phyloP scores from a whole-genome alignment of 768 basidiomycete species.

The Coprinopsis marcescibilis region DNA sequence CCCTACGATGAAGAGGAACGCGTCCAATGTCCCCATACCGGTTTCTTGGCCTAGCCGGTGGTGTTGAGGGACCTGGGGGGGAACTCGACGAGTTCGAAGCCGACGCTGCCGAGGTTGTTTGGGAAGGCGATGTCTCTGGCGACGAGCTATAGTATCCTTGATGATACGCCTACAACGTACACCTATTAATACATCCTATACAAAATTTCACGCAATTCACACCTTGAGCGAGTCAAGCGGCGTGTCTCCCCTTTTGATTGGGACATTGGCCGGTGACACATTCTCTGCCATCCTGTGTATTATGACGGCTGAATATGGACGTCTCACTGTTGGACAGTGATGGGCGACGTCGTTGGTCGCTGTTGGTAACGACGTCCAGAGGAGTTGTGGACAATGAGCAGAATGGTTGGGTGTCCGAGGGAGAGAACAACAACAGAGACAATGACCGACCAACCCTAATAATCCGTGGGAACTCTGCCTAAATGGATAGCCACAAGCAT shows the following conservation, averaged over 20 bases:
- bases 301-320: too few relatives aligned
- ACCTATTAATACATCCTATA: not conserved
- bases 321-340: too few relatives aligned
- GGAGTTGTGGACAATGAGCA: too few relatives aligned
- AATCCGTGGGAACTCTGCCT: too few relatives aligned
- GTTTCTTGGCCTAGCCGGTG: conserved; percentile 33
- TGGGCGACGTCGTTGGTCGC: too few relatives aligned
- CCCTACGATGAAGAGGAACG: conserved; percentile 71
- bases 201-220: not conserved
- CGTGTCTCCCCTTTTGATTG: conserved; percentile 3
- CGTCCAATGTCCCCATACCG: conserved; percentile 62
- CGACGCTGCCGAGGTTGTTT: conserved; percentile 2
- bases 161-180: not conserved
- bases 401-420: too few relatives aligned
- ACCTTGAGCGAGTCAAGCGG: conserved; percentile 1
- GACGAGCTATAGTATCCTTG: not conserved
- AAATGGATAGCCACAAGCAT: too few relatives aligned
- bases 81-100: conserved; percentile 33
- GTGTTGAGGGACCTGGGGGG: conserved; percentile 37
- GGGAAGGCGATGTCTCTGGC: not conserved
- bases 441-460: too few relatives aligned
- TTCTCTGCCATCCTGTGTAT: too few relatives aligned
- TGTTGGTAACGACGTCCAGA: too few relatives aligned
- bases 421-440: too few relatives aligned
- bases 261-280: conserved; percentile 1